Percentiles rank a stretch among this genome's conserved stretches.
Evolutionary conservation across 495 filamentous ascomycete genomes (phyloP).

Genomic region (Filosporella fistucella): DNA sequence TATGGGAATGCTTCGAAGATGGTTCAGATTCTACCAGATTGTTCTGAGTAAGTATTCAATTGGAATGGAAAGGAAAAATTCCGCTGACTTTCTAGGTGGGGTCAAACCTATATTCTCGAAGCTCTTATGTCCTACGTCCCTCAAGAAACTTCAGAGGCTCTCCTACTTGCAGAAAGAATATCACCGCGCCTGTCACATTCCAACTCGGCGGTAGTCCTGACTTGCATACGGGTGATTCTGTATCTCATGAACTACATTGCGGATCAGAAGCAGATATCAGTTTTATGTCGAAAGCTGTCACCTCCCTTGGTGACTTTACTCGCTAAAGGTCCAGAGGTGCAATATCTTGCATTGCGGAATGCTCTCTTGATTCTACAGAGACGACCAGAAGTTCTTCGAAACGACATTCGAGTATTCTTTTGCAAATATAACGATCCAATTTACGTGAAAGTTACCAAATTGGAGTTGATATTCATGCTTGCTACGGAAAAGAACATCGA

Average conservation of each 20-base stretch:
- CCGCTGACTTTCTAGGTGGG: slow-evolving; percentile 64
- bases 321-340: slow-evolving; percentile 94
- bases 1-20: slow-evolving; percentile 96
- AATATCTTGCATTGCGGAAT: slow-evolving; percentile 93
- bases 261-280: slow-evolving; percentile 85
- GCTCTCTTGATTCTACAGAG: slow-evolving; percentile 91
- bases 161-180: slow-evolving; percentile 88
- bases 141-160: slow-evolving; percentile 81
- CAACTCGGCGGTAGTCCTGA: slow-evolving; percentile 94
- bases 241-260: slow-evolving; percentile 99
- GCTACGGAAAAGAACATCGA: slow-evolving; percentile 95
- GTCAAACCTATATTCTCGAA: slow-evolving; percentile 97
- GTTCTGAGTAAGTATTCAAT: slow-evolving; percentile 73
- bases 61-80: not conserved
- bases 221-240: slow-evolving; percentile 90
- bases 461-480: slow-evolving; percentile 99
- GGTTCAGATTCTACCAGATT: slow-evolving; percentile 92
- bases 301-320: slow-evolving; percentile 93
- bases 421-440: slow-evolving; percentile 99
- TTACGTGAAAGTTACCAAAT: slow-evolving; percentile 98
- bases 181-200: slow-evolving; percentile 90
- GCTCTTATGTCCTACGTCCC: slow-evolving; percentile 98
- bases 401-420: slow-evolving; percentile 98
- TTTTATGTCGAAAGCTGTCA: slow-evolving; percentile 87
- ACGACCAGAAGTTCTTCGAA: slow-evolving; percentile 87